phyloP scores from a whole-genome alignment of 163 green algal species.

The Trebouxiophyceae sp. region DNA sequence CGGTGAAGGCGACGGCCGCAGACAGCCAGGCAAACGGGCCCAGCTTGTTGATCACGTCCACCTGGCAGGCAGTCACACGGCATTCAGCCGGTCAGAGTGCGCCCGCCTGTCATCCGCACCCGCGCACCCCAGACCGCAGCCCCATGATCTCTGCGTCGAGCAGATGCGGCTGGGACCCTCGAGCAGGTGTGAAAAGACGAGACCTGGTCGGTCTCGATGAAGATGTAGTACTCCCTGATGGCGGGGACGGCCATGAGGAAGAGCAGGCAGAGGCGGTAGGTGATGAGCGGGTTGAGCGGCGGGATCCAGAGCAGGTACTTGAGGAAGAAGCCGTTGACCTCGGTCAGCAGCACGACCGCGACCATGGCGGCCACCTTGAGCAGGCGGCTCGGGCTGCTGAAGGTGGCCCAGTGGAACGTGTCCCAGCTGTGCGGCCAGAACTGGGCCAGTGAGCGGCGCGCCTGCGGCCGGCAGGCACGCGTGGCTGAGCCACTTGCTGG shows the following conservation, averaged over 20 bases:
- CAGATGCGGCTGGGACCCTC: too few relatives aligned
- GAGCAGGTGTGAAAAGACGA: too few relatives aligned
- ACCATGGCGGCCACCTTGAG: constrained; percentile 28
- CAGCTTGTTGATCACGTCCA: constrained; percentile 54
- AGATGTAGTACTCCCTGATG: constrained; percentile 77
- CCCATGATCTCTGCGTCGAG: too few relatives aligned
- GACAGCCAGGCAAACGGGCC: constrained; percentile 78
- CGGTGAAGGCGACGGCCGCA: constrained; percentile 44
- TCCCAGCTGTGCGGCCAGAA: constrained; percentile 78
- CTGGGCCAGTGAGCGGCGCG: constrained; percentile 52
- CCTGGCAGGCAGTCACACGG: too few relatives aligned
- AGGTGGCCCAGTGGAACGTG: constrained; percentile 52
- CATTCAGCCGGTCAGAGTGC: too few relatives aligned
- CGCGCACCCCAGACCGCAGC: too few relatives aligned
- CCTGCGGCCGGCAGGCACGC: too few relatives aligned
- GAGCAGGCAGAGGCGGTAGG: constrained; percentile 60
- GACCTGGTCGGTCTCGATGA: constrained; percentile 46
- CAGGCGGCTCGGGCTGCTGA: constrained; percentile 52
- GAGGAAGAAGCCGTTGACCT: constrained; percentile 93
- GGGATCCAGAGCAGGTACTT: constrained; percentile 91
- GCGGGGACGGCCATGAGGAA: constrained; percentile 46
- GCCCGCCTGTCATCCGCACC: too few relatives aligned
- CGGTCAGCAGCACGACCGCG: constrained; percentile 44
- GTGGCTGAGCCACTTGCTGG: too few relatives aligned
- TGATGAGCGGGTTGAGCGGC: constrained; percentile 75